Evolutionary conservation across 768 basidiomycete genomes (phyloP).

Genomic region (Rhodosporidiobolus odoratus): DNA sequence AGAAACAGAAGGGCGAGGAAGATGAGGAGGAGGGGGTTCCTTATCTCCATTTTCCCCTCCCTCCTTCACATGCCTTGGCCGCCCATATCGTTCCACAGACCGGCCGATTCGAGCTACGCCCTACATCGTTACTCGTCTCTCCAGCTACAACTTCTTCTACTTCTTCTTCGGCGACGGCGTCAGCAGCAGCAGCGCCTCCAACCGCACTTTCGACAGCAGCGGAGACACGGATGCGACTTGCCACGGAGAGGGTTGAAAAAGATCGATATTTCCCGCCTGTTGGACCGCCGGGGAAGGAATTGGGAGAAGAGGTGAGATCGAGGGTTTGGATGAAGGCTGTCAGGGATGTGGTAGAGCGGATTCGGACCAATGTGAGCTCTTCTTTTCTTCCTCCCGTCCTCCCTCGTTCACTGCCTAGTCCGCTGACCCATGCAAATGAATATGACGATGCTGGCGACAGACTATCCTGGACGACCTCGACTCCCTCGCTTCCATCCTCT

Average conservation of each 20-base stretch:
- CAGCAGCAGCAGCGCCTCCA: not conserved
- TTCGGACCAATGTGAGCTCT: constrained; percentile 11
- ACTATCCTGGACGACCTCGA: constrained; percentile 34
- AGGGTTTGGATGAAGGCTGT: constrained; percentile 18
- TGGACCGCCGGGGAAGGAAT: not conserved
- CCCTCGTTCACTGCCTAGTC: not conserved
- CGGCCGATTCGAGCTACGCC: constrained; percentile 15
- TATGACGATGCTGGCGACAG: not conserved
- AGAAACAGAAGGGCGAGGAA: not conserved
- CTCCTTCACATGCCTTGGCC: not conserved
- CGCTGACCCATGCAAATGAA: not conserved
- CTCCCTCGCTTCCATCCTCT: constrained; percentile 14
- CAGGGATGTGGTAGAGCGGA: constrained; percentile 17
- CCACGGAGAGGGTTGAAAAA: not conserved
- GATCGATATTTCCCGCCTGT: not conserved
- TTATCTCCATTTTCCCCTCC: constrained; percentile 10
- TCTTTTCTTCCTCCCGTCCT: not conserved
- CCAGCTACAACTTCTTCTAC: not conserved
- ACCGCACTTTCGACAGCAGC: not conserved
- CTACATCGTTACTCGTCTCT: not conserved
- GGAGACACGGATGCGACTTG: not conserved
- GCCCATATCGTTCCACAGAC: constrained; percentile 1
- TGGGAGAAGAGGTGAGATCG: not conserved
- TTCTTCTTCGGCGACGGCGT: not conserved
- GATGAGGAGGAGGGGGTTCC: not conserved